Base-by-base conservation (phyloP, 2,329 filamentous ascomycete genomes). In the Aphanocladium album region DNA sequence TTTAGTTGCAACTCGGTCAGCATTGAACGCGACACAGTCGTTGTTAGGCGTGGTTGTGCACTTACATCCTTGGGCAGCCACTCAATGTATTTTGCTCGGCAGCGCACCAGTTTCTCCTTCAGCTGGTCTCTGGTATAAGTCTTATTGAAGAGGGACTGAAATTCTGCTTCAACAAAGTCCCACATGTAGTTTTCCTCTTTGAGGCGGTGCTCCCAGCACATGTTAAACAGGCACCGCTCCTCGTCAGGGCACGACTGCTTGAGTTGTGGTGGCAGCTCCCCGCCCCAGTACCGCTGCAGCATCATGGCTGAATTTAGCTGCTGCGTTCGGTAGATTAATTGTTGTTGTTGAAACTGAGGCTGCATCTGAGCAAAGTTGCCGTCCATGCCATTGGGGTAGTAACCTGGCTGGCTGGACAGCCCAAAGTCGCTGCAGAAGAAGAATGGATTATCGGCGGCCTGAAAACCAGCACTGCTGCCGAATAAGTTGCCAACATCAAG, bases 21-120 rank as follows among this genome's bases (percentile, higher is more conserved):
- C 30, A 21, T 46, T 19, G n/a, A n/a, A 11, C 37, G n/a, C 37
- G n/a, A n/a, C n/a, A 11, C 37, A n/a, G n/a, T n/a, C 17, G n/a
- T 46, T 9, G 43, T 8, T 8, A 8, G 17, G 43, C 43, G 8
- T 7, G 17, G 23, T 19, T 7, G 23, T 27, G 16, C 23, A 71
- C 81, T 76, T 70, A 84, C 82, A 71, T 85, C 82, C 62, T 65
- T 67, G 14, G 71, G 64, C 2, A 80, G 75, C 82, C 81, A 84
- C 1, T 76, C 69, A 16, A 77, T 73, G 57, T 79, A 79, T 62
- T 78, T 80, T 57, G 78, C 72, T 25, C 83, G 77, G 3, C 77
- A 77, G 7, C 83, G 76, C n/a, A 78, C 78, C 49, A 83, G 75
- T 67, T 80, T 81, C 83, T 85, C 84, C 65, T 85, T 82, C 5